Conservation (phyloP, 164 flowering plant genomes). For the Tetracentron sinense region DNA sequence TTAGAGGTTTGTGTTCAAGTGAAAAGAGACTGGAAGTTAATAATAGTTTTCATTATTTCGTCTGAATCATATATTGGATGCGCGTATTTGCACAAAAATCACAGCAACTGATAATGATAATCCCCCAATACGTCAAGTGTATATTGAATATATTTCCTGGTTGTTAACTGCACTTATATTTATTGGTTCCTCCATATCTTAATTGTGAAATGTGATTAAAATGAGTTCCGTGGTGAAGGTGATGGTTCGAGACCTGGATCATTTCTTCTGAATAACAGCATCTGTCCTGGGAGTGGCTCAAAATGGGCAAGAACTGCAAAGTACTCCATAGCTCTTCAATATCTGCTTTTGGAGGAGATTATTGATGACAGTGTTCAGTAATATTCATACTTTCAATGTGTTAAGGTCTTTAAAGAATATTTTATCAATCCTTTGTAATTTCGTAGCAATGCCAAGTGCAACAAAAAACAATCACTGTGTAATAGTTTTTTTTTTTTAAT, state of each 20-base stretch:
- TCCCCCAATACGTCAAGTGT: no score
- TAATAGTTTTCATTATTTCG: background rate
- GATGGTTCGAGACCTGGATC: conserved; percentile 64
- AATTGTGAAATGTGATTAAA: background rate
- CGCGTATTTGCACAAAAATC: no score
- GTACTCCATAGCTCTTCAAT: conserved; percentile 75
- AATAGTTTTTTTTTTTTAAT: no score
- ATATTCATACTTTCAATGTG: background rate
- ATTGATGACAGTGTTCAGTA: conserved; percentile 21
- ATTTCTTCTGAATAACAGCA: conserved; percentile 37
- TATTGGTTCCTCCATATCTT: no score
- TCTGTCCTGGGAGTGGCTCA: conserved; percentile 8
- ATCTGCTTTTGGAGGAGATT: conserved; percentile 54
- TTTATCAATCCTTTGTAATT: no score
- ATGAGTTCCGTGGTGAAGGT: conserved; percentile 27
- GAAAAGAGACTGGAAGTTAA: background rate
- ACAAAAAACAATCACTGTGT: no score
- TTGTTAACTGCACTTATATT: no score
- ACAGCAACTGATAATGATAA: no score
- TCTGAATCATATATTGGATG: no score
- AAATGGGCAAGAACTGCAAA: conserved; percentile 38
- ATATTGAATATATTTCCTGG: no score
- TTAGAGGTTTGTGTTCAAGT: conserved; percentile 43
- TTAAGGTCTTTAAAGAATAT: no score
- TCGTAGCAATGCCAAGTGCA: no score